Conservation (phyloP, 805 yeast species). For the Tetrapisispora fleetii region DNA sequence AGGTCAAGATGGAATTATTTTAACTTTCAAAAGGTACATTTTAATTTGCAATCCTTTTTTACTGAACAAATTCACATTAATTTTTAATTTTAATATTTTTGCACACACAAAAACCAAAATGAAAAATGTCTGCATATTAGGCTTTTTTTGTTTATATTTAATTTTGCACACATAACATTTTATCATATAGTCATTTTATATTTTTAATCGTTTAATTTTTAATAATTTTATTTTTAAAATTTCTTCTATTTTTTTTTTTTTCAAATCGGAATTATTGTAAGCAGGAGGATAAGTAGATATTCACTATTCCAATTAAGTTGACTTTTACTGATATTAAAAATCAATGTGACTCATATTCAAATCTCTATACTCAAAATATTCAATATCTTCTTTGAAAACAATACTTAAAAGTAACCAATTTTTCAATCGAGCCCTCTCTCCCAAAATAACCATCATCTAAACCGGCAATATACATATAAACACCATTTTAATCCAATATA, state of each 20-base stretch:
- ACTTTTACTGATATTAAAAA: no score
- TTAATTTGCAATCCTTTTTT: background rate
- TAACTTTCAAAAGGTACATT: background rate
- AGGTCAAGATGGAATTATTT: background rate
- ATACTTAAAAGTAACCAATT: no score
- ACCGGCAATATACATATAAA: no score
- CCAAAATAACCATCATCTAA: no score
- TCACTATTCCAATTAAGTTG: no score
- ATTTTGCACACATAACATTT: slow-evolving; percentile 4
- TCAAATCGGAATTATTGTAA: no score
- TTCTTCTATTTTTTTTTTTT: background rate
- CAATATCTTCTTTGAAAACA: no score
- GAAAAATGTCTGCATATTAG: background rate
- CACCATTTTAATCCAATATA: no score
- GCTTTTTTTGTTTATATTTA: background rate
- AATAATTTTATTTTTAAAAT: background rate
- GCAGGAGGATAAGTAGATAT: no score
- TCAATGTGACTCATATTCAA: no score
- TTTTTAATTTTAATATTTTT: slow-evolving; percentile 1
- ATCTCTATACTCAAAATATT: no score
- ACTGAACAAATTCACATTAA: slow-evolving; percentile 1
- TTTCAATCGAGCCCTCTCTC: no score
- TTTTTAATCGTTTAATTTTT: slow-evolving; percentile 5
- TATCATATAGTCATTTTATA: slow-evolving; percentile 7
- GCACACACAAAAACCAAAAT: slow-evolving; percentile 1